Evolutionary conservation across 2,329 filamentous ascomycete genomes (phyloP), one percentile per base, ranked within the genome.

Genomic region (Leptographium flavum): DNA sequence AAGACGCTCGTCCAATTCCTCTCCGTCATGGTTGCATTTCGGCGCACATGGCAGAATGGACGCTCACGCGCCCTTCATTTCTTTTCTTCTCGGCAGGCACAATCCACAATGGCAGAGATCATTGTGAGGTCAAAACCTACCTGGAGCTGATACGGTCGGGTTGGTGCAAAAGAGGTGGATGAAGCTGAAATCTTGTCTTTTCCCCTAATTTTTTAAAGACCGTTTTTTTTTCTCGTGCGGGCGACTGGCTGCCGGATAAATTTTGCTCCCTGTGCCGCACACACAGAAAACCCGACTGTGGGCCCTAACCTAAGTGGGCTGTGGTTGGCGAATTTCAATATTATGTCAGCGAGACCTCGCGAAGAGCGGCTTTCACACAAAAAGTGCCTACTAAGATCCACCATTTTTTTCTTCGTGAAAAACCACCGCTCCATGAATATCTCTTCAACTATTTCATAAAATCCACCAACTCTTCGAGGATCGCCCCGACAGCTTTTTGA

Each of bases 401-500:
- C 39, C 33, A 36, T 39, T 33, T 42, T 42, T 40, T 39, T 32
- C 30, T 23, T 8, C 19, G 32, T 38, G 42, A 43, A 42, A 38
- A 42, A 43, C n/a, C 25, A 45, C 17, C 28, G 33, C 37, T 33
- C 28, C 38, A 35, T 38, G 27, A 33, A 39, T 44, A n/a, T 25
- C 33, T 15, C 23, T 43, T 41, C 27, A 36, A 42, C 15, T 48
- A 52, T 55, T 55, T 52, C 49, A 57, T 54, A 58, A 53, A n/a
- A 51, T 28, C 23, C 49, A 50, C 49, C n/a, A 52, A 58, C 73
- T 77, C 74, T 79, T 79, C 75, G 75, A 79, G 75, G 75, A 79
- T 78, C 73, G 73, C 68, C 64, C 71, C 73, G 74, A 73, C 74
- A 71, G 61, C 63, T 57, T 60, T 59, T 61, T 61, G 58, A 67